Conservation (phyloP, 73 alveolate species). For the Stentor roeselii region DNA sequence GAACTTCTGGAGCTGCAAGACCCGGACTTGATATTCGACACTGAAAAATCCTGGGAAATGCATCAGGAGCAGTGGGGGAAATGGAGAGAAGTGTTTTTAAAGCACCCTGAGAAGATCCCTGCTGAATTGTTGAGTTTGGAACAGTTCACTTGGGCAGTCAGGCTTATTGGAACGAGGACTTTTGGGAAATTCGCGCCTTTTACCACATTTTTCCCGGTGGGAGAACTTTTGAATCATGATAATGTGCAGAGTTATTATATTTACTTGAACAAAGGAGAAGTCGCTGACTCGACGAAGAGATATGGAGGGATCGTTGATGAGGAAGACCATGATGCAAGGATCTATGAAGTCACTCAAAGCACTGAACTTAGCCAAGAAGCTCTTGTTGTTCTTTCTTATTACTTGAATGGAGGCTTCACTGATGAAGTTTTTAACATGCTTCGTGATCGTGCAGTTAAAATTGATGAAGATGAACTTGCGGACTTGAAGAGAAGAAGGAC, state of each 20-base stretch:
- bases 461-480: neutral
- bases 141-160: constrained; percentile 8
- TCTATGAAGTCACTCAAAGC: neutral
- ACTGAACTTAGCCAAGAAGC: neutral
- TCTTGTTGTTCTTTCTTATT: neutral
- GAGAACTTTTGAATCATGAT: constrained; percentile 30
- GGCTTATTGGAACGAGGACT: constrained; percentile 26
- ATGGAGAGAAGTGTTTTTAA: neutral
- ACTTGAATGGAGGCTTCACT: neutral
- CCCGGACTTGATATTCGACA: neutral
- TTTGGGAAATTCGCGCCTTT: constrained; percentile 25
- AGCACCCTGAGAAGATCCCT: neutral
- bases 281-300: neutral
- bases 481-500: neutral
- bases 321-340: constrained; percentile 24
- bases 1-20: constrained; percentile 11
- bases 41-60: too few relatives aligned
- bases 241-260: constrained; percentile 10
- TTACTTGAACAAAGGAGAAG: neutral
- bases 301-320: neutral
- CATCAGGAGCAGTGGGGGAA: too few relatives aligned
- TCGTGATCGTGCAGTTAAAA: neutral
- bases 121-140: neutral
- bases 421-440: neutral
- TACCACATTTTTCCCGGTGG: constrained; percentile 31